Percentiles rank a stretch among this genome's conserved stretches.
These are phyloP conservation scores for Anisodus acutangulus DNA, from an alignment of 257 asterid species.

Conservation along the genomic window DNA sequence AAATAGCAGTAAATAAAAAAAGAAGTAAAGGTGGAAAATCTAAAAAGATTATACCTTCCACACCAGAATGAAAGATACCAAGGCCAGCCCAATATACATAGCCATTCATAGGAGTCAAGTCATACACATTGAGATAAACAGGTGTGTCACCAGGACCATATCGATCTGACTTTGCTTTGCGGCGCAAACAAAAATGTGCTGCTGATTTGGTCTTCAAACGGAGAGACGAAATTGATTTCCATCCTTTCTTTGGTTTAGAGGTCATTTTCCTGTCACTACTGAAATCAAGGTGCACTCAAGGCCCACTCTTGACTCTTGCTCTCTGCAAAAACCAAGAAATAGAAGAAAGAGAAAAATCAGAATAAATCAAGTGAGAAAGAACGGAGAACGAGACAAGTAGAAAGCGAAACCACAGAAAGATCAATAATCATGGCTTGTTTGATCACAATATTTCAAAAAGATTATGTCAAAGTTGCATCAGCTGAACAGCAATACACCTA, in stretches of 20 bases:
- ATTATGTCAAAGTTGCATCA: neutral
- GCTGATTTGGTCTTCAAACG: slow-evolving; percentile 65
- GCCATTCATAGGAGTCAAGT: slow-evolving; percentile 85
- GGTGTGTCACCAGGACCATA: slow-evolving; percentile 62
- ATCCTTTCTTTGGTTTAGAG: slow-evolving; percentile 67
- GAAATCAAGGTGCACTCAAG: slow-evolving; percentile 43
- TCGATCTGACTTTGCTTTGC: slow-evolving; percentile 70
- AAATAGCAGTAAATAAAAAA: slow-evolving; percentile 1
- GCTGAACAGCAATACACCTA: neutral
- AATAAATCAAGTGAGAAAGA: neutral
- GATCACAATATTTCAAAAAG: neutral
- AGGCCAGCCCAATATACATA: slow-evolving; percentile 96
- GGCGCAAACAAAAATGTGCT: slow-evolving; percentile 75
- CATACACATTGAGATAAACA: slow-evolving; percentile 91
- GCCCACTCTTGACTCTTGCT: slow-evolving; percentile 42
- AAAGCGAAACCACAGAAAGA: neutral
- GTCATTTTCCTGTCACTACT: slow-evolving; percentile 57
- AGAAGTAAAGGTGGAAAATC: neutral
- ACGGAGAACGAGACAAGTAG: neutral
- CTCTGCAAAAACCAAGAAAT: slow-evolving; percentile 45
- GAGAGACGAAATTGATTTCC: slow-evolving; percentile 75
- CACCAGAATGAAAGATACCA: slow-evolving; percentile 94
- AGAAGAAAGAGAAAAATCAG: neutral
- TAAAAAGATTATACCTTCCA: slow-evolving; percentile 60
- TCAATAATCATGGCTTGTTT: neutral